These are phyloP conservation scores for Colletotrichum sp. DNA, from an alignment of 2,329 filamentous ascomycete genomes.

Conservation along the genomic window DNA sequence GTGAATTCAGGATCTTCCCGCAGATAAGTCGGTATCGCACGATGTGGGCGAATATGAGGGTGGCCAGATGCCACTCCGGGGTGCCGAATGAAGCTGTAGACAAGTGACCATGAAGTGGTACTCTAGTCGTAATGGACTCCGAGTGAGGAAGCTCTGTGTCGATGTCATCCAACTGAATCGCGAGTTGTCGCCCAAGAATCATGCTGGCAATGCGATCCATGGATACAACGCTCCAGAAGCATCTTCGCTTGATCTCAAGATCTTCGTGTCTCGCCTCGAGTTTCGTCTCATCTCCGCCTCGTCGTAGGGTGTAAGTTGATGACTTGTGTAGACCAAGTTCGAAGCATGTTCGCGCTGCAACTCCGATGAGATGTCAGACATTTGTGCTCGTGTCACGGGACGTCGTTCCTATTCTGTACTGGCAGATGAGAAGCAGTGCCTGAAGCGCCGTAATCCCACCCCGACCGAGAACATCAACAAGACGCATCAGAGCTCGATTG, in stretches of 20 bases:
- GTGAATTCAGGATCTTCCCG: constrained; percentile 38
- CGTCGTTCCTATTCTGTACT: constrained; percentile 45
- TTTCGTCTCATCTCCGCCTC: not conserved
- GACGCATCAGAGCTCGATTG: constrained; percentile 38
- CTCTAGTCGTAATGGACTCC: constrained; percentile 16
- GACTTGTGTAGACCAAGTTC: constrained; percentile 46
- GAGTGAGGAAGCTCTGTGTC: constrained; percentile 38
- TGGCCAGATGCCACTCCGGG: constrained; percentile 17
- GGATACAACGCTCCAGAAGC: constrained; percentile 47
- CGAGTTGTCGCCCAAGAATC: constrained; percentile 43
- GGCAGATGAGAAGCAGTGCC: constrained; percentile 45
- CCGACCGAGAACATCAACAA: constrained; percentile 38
- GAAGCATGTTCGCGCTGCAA: constrained; percentile 43
- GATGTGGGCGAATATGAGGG: constrained; percentile 41
- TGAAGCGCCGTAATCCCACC: constrained; percentile 42
- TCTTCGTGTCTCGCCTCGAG: constrained; percentile 19
- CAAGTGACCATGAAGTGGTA: not conserved
- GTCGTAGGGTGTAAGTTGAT: constrained; percentile 30
- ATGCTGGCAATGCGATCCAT: constrained; percentile 41
- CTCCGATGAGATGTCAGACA: constrained; percentile 49
- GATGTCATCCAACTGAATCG: constrained; percentile 44
- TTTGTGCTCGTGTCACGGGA: constrained; percentile 41
- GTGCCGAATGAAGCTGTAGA: not conserved
- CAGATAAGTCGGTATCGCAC: constrained; percentile 44
- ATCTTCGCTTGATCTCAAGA: constrained; percentile 39